phyloP scores from a whole-genome alignment of 2,329 filamentous ascomycete genomes.

The Parastagonospora nodorum region DNA sequence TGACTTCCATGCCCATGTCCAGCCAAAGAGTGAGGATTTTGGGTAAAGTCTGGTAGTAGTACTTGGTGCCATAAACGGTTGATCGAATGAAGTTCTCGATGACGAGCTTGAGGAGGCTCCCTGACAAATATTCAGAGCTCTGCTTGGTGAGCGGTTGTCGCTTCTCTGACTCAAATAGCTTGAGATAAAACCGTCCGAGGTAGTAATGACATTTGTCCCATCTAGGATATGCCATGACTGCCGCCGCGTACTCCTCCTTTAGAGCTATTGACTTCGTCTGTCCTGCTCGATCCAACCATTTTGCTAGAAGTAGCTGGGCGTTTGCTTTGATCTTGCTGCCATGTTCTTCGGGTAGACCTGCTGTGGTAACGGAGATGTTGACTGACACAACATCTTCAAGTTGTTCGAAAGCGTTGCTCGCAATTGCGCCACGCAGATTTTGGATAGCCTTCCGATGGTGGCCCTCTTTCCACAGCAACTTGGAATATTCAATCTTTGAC shows the following conservation, averaged over 20 bases:
- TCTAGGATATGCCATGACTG: conserved; percentile 68
- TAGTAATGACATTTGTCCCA: conserved; percentile 99
- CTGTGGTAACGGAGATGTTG: conserved; percentile 45
- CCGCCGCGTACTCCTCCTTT: conserved; percentile 74
- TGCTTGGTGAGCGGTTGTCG: conserved; percentile 76
- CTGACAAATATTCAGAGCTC: conserved; percentile 62
- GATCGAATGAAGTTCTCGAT: conserved; percentile 93
- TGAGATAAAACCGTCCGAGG: conserved; percentile 95
- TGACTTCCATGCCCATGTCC: conserved; percentile 79
- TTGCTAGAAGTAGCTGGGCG: conserved; percentile 86
- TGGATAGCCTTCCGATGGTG: conserved; percentile 95
- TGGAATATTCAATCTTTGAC: conserved; percentile 91
- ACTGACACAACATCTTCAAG: conserved; percentile 46
- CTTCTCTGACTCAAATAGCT: conserved; percentile 88
- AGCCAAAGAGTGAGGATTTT: conserved; percentile 93
- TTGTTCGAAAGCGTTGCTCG: conserved; percentile 72
- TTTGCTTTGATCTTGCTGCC: conserved; percentile 71
- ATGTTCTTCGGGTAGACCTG: conserved; percentile 41
- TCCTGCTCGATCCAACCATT: conserved; percentile 95
- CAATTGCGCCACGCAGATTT: conserved; percentile 83
- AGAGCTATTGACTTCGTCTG: conserved; percentile 85
- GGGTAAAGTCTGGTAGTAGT: conserved; percentile 92
- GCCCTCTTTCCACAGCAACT: conserved; percentile 89
- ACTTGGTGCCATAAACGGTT: conserved; percentile 87
- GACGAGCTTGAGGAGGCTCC: conserved; percentile 84